These are phyloP conservation scores for Stagonosporopsis tanaceti DNA, from an alignment of 2,329 filamentous ascomycete genomes.

Conservation along the genomic window DNA sequence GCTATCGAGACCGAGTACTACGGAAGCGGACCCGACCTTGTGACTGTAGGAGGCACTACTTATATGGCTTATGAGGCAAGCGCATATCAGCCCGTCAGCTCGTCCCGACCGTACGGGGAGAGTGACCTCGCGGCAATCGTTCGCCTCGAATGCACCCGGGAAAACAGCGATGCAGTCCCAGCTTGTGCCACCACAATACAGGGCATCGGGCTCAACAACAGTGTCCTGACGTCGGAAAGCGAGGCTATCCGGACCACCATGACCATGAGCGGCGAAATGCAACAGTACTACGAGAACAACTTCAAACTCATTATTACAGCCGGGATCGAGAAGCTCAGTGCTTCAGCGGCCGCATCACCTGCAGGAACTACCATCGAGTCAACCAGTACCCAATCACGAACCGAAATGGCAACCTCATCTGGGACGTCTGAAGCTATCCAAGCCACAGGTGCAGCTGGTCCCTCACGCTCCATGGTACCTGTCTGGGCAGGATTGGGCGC, in stretches of 20 bases:
- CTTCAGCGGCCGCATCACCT: conserved; percentile 31
- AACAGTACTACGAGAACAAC: conserved; percentile 24
- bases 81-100: not conserved
- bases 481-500: conserved; percentile 41
- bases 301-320: conserved; percentile 40
- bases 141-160: conserved; percentile 21
- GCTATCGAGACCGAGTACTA: conserved; percentile 15
- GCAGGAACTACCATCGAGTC: conserved; percentile 5
- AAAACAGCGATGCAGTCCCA: conserved; percentile 18
- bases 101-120: not conserved
- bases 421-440: conserved; percentile 11
- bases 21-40: conserved; percentile 6
- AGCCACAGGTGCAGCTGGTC: conserved; percentile 28
- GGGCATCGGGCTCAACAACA: conserved; percentile 8
- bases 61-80: conserved; percentile 25
- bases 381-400: conserved; percentile 17
- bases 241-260: not conserved
- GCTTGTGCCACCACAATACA: conserved; percentile 26
- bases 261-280: conserved; percentile 12
- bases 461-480: conserved; percentile 32
- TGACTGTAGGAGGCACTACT: conserved; percentile 32
- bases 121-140: conserved; percentile 19
- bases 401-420: not conserved
- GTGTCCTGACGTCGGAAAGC: conserved; percentile 1
- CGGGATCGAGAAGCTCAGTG: conserved; percentile 35